Evolutionary conservation across 2,329 filamentous ascomycete genomes (phyloP), one percentile per base, ranked within the genome.

Genomic region (Cladosporium sp.): DNA sequence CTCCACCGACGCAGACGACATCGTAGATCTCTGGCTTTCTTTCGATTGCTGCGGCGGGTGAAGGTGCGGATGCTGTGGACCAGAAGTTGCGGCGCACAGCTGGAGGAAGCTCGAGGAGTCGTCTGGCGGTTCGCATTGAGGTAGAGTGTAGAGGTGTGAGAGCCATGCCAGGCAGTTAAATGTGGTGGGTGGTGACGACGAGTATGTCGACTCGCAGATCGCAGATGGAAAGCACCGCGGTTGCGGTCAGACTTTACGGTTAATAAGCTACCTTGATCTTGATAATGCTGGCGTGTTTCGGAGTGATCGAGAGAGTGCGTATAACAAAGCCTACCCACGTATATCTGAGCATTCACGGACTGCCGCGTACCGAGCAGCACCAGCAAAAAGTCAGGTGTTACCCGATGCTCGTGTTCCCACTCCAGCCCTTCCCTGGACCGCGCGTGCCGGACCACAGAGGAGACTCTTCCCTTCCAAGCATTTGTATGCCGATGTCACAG

Each of bases 1-100:
- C 93, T 68, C 93, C 93, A 68, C 93, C 93, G 64, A 97, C 90
- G 74, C 92, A 95, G 69, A 97, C 92, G 36, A 97, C 90, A 85
- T 97, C 93, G 82, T 95, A 97, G 73, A 97, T 88, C 70, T 96
- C 91, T 12, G 88, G 87, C 55, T 64, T 61, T 38, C n/a, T 24
- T 5, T 36, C 54, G 30, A 62, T 26, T 12, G 63, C 54, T 51
- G 55, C 63, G 30, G 61, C 49, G 21, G 63, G 28, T 38, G 63
- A 30, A 15, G 61, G 14, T 32, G 38, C 21, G 12, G 71, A 63
- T 51, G 70, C 67, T 12, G 72, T 63, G 11, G 71, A 70, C 55
- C 68, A 76, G 58, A 75, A 57, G 51, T 64, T 68, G 51, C 71
- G 69, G 47, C 74, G 70, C 38, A 76, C 64, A 8, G 65, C 60